These are phyloP conservation scores for Rhazya stricta DNA, from an alignment of 257 asterid genomes.

Conservation along the genomic window DNA sequence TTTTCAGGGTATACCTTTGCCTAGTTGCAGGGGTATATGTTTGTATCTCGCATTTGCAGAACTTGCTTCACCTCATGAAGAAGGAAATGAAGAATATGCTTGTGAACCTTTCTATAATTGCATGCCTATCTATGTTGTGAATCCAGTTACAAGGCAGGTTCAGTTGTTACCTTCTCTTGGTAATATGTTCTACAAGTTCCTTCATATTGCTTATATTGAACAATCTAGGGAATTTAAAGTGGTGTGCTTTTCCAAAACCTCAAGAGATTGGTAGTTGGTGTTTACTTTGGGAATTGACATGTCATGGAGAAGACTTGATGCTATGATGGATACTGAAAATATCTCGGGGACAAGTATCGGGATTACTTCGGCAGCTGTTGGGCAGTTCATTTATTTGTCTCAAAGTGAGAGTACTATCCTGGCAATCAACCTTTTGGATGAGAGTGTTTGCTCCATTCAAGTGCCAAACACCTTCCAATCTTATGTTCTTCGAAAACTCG, in stretches of 20 bases:
- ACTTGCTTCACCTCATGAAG: no score
- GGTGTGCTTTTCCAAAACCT: not conserved
- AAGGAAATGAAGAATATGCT: no score
- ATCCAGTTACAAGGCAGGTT: slow-evolving; percentile 10
- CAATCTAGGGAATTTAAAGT: not conserved
- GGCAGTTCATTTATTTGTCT: slow-evolving; percentile 2
- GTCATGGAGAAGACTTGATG: slow-evolving; percentile 12
- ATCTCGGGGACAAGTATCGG: no score
- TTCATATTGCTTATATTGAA: slow-evolving; percentile 5
- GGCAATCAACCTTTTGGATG: slow-evolving; percentile 2
- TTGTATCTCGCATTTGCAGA: not conserved
- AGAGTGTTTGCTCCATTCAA: not conserved
- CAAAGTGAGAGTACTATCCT: not conserved
- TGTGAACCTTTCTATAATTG: no score
- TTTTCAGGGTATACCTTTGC: not conserved
- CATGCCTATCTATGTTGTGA: slow-evolving; percentile 4
- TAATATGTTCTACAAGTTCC: not conserved
- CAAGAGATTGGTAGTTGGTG: not conserved
- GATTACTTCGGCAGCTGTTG: not conserved
- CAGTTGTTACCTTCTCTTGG: not conserved
- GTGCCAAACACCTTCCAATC: not conserved
- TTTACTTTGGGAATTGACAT: slow-evolving; percentile 2
- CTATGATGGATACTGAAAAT: no score
- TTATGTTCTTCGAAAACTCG: not conserved
- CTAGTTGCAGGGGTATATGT: slow-evolving; percentile 16